These are phyloP conservation scores for Mortierella sp. DNA, from an alignment of 371 early-diverging fungal species.

Conservation along the genomic window DNA sequence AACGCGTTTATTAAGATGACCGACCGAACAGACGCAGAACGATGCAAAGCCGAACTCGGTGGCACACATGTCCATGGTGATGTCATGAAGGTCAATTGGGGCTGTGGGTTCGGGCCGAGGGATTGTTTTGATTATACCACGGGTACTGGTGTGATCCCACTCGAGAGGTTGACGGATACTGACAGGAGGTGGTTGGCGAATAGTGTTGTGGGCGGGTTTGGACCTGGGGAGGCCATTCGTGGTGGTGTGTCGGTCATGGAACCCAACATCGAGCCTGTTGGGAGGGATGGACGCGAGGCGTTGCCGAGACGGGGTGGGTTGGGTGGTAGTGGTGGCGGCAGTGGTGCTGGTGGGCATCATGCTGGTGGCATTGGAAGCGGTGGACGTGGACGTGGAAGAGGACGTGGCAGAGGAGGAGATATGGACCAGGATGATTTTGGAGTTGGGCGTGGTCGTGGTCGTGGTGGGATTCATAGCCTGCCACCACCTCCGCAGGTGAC, in stretches of 20 bases:
- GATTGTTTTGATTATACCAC: constrained; percentile 67
- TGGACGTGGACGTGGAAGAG: constrained; percentile 30
- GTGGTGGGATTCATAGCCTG: constrained; percentile 1
- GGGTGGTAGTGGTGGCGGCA: constrained; percentile 12
- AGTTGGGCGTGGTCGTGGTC: constrained; percentile 31
- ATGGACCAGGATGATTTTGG: constrained; percentile 22
- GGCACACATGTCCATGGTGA: constrained; percentile 46
- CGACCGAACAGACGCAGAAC: constrained; percentile 41
- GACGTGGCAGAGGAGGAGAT: constrained; percentile 9
- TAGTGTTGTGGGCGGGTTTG: constrained; percentile 57
- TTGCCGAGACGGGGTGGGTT: constrained; percentile 26
- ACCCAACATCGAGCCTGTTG: constrained; percentile 57
- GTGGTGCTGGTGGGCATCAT: constrained; percentile 23
- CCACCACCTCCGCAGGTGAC: neutral
- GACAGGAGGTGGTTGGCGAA: constrained; percentile 56
- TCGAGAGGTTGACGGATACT: constrained; percentile 58
- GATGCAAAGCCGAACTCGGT: constrained; percentile 49
- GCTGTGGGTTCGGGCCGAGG: constrained; percentile 75
- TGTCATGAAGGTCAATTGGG: constrained; percentile 69
- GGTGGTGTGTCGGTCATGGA: constrained; percentile 59
- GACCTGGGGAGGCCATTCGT: constrained; percentile 44
- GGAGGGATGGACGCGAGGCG: constrained; percentile 48
- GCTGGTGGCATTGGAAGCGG: constrained; percentile 21
- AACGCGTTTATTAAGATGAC: constrained; percentile 74
- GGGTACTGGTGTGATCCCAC: constrained; percentile 59